phyloP scores from a whole-genome alignment of 169 alveolate genomes.

The Theileria orientalis region DNA sequence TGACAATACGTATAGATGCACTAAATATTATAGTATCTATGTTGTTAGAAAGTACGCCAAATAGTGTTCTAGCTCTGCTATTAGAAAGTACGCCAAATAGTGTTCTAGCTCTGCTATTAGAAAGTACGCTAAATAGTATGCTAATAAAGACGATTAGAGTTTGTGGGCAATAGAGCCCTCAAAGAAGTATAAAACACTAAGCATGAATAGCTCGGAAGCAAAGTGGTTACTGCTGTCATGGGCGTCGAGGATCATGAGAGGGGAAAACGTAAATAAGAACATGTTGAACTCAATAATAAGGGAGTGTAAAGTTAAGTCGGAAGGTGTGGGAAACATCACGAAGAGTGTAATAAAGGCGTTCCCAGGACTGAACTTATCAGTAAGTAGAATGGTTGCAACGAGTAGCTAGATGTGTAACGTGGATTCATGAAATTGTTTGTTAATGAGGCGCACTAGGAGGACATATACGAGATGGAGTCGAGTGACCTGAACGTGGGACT shows the following conservation, averaged over 20 bases:
- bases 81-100: too few species aligned
- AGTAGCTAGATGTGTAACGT: too few species aligned
- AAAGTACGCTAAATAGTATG: too few species aligned
- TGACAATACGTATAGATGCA: too few species aligned
- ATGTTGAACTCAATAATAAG: slow-evolving; percentile 23
- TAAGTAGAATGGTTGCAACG: slow-evolving; percentile 1
- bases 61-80: too few species aligned
- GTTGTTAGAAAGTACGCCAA: too few species aligned
- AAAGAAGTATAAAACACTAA: neutral
- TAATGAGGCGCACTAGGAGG: slow-evolving; percentile 22
- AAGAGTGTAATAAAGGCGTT: slow-evolving; percentile 32
- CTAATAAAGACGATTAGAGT: slow-evolving; percentile 17
- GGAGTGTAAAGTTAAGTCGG: slow-evolving; percentile 23
- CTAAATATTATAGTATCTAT: too few species aligned
- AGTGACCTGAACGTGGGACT: slow-evolving; percentile 43
- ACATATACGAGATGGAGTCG: slow-evolving; percentile 32
- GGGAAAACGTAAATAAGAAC: slow-evolving; percentile 41
- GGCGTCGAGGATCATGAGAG: slow-evolving; percentile 47
- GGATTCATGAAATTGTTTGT: neutral
- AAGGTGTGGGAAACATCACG: slow-evolving; percentile 26
- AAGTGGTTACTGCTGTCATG: slow-evolving; percentile 54
- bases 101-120: too few species aligned
- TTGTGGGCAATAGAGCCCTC: slow-evolving; percentile 56
- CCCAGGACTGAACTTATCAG: slow-evolving; percentile 51
- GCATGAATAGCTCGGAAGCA: slow-evolving; percentile 20